Percentiles rank a stretch among this genome's conserved stretches.
Evolutionary conservation across 768 basidiomycete genomes (phyloP).

Genomic region (Kwoniella sp.): DNA sequence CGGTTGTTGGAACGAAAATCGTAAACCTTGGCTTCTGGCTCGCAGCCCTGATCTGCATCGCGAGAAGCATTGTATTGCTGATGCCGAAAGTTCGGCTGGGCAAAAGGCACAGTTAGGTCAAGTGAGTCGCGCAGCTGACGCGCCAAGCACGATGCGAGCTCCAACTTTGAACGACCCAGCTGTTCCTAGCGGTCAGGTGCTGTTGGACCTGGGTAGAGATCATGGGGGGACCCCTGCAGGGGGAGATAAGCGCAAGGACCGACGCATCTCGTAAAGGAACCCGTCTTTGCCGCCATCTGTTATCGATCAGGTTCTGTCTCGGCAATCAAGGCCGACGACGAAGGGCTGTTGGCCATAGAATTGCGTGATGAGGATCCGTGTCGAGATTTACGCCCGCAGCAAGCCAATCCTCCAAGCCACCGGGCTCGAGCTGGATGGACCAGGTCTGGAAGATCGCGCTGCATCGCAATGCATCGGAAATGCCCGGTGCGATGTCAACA

Average conservation of each 20-base stretch:
- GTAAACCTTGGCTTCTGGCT: not conserved
- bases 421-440: not conserved
- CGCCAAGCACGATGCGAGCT: not conserved
- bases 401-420: not conserved
- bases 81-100: too few species aligned
- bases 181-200: not conserved
- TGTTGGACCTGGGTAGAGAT: not conserved
- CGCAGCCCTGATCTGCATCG: not conserved
- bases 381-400: too few species aligned
- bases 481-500: not conserved
- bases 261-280: not conserved
- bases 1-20: not conserved
- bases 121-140: too few species aligned
- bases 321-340: too few species aligned
- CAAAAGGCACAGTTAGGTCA: too few species aligned
- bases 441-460: not conserved
- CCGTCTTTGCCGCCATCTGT: slow-evolving; percentile 2
- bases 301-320: not conserved
- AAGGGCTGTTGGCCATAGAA: too few species aligned
- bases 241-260: not conserved
- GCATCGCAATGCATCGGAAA: not conserved
- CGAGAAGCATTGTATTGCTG: too few species aligned
- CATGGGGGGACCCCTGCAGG: not conserved
- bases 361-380: too few species aligned
- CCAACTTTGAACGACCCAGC: not conserved